Evolutionary conservation across 768 basidiomycete species (phyloP), one percentile per base, ranked within the genome.

Genomic region (Boletus reticuloceps): DNA sequence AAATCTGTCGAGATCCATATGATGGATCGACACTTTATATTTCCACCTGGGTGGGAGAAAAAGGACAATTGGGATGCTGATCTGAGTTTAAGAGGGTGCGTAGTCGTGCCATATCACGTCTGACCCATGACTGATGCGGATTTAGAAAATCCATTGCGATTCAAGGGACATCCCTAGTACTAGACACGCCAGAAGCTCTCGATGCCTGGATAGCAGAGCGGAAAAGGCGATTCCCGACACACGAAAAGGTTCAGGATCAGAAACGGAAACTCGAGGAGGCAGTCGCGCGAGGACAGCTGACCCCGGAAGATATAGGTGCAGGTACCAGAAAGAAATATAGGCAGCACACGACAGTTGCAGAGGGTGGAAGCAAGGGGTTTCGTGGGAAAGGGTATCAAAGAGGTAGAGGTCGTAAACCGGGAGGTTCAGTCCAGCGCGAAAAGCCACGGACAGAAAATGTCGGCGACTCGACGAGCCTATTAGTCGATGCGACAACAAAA

Each of bases 11-110:
- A 92, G 68, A 77, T 75, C 29, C 92, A 94, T 64, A 87, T 84
- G 84, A 93, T 92, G 91, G 91, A 93, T 62, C 79, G 91, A n/a
- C 91, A 94, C 69, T 77, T 94, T 41, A 83, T 93, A 45, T 91
- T 83, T 59, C 91, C 92, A 22, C 79, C 81, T 42, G 86, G 84
- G 20, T 91, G 87, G 85, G 75, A 85, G 59, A 77, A 79, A 52
- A 81, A 75, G 64, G 53, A 69, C 36, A 86, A 86, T 31, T 91
- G 90, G 89, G 90, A 91, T 65, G 84, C 91, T 3, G 91, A 92
- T 71, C 88, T 87, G 16, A 86, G 82, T 69, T 75, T 93, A 49
- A 89, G 84, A 72, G 89, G 89, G 90, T 90, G 58, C 55, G 74
- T 64, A 14, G 20, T 19, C 57, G 32, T 39, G n/a, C 49, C 8